phyloP scores from a whole-genome alignment of 208 protist genomes.

The Acanthamoeba royreba region DNA sequence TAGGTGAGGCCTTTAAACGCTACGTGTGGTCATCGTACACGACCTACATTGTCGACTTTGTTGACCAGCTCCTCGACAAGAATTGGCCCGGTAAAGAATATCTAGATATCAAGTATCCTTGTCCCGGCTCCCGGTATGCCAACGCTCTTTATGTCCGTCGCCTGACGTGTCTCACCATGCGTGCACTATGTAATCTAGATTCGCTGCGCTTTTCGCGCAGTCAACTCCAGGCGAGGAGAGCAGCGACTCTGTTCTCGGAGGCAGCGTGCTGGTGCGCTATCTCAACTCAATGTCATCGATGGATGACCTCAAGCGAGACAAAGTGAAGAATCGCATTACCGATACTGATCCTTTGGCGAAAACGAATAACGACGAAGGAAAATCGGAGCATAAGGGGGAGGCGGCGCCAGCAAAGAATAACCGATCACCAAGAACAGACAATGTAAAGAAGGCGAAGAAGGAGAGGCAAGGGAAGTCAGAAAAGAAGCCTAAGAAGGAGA shows the following conservation, averaged over 20 bases:
- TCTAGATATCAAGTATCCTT: conserved; percentile 19
- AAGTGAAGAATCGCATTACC: not conserved
- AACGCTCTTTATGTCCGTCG: not conserved
- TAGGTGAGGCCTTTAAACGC: not conserved
- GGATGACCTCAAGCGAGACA: conserved; percentile 29
- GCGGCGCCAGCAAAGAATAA: not conserved
- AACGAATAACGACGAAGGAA: not conserved
- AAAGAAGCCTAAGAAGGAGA: not conserved
- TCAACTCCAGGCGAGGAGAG: conserved; percentile 18
- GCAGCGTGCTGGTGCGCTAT: conserved; percentile 34
- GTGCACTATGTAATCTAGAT: not conserved
- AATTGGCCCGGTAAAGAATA: conserved; percentile 1
- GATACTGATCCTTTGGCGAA: not conserved
- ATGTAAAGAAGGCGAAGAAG: not conserved
- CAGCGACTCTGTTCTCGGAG: conserved; percentile 21
- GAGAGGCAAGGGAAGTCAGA: not conserved
- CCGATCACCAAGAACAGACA: not conserved
- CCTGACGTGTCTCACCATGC: not conserved
- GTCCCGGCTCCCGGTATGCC: not conserved
- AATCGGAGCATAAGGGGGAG: not conserved
- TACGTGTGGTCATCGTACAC: conserved; percentile 43
- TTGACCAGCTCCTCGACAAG: conserved; percentile 22
- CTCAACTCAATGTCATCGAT: conserved; percentile 32
- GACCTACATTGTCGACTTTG: conserved; percentile 40
- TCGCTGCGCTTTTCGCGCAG: conserved; percentile 11